These are phyloP conservation scores for Nitzschia inconspicua DNA, from an alignment of 108 stramenopile genomes.

Conservation along the genomic window DNA sequence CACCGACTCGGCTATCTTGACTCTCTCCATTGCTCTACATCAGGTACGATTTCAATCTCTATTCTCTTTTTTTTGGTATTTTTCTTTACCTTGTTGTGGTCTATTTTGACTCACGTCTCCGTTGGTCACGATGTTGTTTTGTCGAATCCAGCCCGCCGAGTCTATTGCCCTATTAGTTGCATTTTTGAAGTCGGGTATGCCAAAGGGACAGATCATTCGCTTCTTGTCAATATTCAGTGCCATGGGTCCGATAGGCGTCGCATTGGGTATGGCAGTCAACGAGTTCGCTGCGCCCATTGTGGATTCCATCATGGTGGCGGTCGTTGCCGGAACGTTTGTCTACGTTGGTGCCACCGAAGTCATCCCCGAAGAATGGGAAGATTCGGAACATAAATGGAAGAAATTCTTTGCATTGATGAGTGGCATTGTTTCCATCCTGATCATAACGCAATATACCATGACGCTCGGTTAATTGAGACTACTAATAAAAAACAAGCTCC, in stretches of 20 bases:
- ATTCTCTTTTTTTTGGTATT: not conserved
- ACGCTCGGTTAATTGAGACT: no score
- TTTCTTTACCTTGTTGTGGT: constrained; percentile 1
- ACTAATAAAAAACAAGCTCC: no score
- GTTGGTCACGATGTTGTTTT: no score
- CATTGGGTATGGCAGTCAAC: constrained; percentile 85
- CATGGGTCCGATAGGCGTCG: constrained; percentile 86
- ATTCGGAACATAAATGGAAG: constrained; percentile 89
- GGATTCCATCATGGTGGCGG: constrained; percentile 91
- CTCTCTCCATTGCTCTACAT: constrained; percentile 91
- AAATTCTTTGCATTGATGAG: constrained; percentile 83
- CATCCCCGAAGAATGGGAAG: constrained; percentile 96
- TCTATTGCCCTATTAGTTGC: constrained; percentile 95
- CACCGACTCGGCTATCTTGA: constrained; percentile 83
- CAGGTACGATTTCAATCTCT: constrained; percentile 44
- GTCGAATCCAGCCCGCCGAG: constrained; percentile 87
- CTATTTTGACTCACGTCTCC: no score
- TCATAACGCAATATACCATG: constrained; percentile 85
- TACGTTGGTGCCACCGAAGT: constrained; percentile 98
- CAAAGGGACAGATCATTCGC: constrained; percentile 71
- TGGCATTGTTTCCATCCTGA: constrained; percentile 78
- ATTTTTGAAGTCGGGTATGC: constrained; percentile 94
- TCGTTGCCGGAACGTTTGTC: constrained; percentile 98
- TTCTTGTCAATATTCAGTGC: constrained; percentile 83
- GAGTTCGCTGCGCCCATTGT: constrained; percentile 86